Conservation (phyloP, 2,329 filamentous ascomycete genomes). For the Aspergillus candidus region DNA sequence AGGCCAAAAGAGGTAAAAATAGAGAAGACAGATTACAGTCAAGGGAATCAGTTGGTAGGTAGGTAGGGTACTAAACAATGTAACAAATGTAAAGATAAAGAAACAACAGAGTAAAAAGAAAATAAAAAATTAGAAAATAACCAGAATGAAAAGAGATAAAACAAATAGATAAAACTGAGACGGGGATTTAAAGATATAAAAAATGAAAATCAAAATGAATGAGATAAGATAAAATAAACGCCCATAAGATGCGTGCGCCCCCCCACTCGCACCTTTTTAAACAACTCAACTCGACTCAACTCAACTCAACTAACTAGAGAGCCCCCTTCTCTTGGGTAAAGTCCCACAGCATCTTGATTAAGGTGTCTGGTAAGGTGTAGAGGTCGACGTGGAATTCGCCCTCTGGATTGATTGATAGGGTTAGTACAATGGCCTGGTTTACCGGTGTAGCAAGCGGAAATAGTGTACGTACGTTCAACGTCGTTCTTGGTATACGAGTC, state of each 20-base stretch:
- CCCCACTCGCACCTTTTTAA: too few species aligned
- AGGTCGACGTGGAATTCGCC: conserved; percentile 98
- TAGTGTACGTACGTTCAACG: conserved; percentile 71
- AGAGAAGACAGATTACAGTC: not conserved
- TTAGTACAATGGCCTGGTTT: not conserved
- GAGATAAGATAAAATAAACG: not conserved
- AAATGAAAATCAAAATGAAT: not conserved
- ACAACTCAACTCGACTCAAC: conserved; percentile 2
- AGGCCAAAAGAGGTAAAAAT: not conserved
- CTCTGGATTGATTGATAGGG: conserved; percentile 49
- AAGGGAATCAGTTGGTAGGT: too few species aligned
- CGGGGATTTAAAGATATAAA: not conserved
- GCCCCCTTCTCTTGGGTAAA: conserved; percentile 53
- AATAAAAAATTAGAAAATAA: conserved; percentile 1
- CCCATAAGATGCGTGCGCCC: too few species aligned
- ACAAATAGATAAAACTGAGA: too few species aligned
- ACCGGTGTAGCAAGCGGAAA: not conserved
- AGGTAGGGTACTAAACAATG: not conserved
- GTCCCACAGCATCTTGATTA: conserved; percentile 95
- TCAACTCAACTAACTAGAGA: conserved; percentile 15
- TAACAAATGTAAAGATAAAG: not conserved
- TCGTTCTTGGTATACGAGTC: conserved; percentile 98
- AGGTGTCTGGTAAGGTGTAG: conserved; percentile 85
- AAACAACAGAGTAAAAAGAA: not conserved
- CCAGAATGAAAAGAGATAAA: not conserved